Conservation (phyloP, 148 eudicot species). For the Dysphania ambrosioides region DNA sequence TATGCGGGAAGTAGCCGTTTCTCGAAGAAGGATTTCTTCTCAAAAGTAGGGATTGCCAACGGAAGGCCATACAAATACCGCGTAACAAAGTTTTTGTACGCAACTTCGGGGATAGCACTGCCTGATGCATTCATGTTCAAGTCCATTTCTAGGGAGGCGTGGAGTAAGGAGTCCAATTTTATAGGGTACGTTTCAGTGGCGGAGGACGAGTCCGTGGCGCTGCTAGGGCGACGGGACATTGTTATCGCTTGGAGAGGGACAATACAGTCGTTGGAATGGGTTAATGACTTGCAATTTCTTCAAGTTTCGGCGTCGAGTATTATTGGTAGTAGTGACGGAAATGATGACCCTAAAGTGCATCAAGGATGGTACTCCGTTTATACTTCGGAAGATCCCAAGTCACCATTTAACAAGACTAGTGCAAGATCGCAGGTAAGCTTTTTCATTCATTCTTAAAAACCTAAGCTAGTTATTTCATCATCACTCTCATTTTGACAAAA, state of each 20-base stretch:
- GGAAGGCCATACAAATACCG: slow-evolving; percentile 39
- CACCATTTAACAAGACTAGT: slow-evolving; percentile 21
- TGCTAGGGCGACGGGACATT: slow-evolving; percentile 64
- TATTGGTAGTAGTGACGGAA: slow-evolving; percentile 18
- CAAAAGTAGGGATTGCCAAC: slow-evolving; percentile 29
- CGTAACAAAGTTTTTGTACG: slow-evolving; percentile 45
- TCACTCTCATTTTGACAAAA: no score
- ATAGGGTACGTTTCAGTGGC: slow-evolving; percentile 72
- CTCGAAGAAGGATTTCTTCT: slow-evolving; percentile 35
- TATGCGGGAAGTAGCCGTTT: slow-evolving; percentile 46
- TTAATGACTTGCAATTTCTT: slow-evolving; percentile 40
- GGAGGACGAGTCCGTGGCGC: slow-evolving; percentile 39
- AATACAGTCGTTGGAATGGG: slow-evolving; percentile 43
- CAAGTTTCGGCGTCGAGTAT: slow-evolving; percentile 38
- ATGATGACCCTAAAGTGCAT: slow-evolving; percentile 25
- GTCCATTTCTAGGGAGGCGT: slow-evolving; percentile 52
- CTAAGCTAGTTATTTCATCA: no score
- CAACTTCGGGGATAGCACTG: slow-evolving; percentile 35
- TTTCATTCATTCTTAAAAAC: neutral
- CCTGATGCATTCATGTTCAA: slow-evolving; percentile 42
- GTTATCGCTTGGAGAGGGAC: slow-evolving; percentile 77
- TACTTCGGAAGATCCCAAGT: slow-evolving; percentile 26
- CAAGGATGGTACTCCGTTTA: slow-evolving; percentile 35
- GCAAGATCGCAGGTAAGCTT: slow-evolving; percentile 32
- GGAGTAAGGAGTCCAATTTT: slow-evolving; percentile 57